Evolutionary conservation across 2,329 filamentous ascomycete species (phyloP).

Genomic region (Hirsutella rhossiliensis): DNA sequence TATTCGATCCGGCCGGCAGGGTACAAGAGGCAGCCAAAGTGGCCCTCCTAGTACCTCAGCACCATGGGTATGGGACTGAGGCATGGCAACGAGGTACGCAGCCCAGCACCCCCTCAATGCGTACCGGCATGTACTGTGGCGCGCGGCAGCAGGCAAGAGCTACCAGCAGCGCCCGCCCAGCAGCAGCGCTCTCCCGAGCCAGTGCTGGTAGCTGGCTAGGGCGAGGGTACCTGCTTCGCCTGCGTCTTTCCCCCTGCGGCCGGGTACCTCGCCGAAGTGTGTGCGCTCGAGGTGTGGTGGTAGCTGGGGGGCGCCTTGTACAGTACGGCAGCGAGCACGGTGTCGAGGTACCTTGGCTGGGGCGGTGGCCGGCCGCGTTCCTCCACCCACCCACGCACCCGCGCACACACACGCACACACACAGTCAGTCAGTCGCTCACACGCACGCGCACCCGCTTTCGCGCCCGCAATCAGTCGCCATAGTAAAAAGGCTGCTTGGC

Average conservation of each 20-base stretch:
- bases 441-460: conserved; percentile 12
- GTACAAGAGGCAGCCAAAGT: neutral
- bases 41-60: neutral
- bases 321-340: neutral
- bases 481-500: conserved; percentile 52
- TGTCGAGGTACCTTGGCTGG: conserved; percentile 2
- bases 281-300: neutral
- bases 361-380: conserved; percentile 14
- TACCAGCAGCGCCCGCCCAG: neutral
- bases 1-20: neutral
- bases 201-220: neutral
- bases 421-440: conserved; percentile 1
- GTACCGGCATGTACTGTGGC: neutral
- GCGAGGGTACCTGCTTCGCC: neutral
- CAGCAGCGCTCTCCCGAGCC: neutral
- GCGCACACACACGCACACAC: conserved; percentile 18
- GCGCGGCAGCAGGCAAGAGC: neutral
- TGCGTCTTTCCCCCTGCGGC: neutral
- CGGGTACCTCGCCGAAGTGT: neutral
- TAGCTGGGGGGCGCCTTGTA: neutral
- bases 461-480: conserved; percentile 47
- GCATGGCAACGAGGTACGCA: neutral
- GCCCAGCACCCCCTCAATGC: neutral
- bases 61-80: neutral
- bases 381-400: conserved; percentile 14